Evolutionary conservation across 2,329 filamentous ascomycete species (phyloP), one percentile per base, ranked within the genome.

Genomic region (Verticillium albo-atrum): DNA sequence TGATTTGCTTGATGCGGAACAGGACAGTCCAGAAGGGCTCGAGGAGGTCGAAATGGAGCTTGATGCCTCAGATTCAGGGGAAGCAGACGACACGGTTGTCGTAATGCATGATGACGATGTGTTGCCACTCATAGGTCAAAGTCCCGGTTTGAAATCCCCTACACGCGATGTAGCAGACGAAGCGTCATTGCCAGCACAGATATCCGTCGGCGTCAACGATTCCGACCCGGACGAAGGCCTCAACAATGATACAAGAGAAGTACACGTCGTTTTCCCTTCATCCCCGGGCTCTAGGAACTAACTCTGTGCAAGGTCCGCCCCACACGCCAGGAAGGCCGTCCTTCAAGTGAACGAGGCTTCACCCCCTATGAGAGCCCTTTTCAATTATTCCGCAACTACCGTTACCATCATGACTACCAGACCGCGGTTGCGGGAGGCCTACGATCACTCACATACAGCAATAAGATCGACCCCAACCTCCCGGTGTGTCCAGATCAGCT

Each of bases 401-500:
- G 94, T 66, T 97, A 94, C 71, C 93, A 98, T 71, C 91, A 91
- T 32, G 80, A 84, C 56, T 98, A 88, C 75, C 78, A 81, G 64
- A 74, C 89, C 55, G 79, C 85, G 59, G 87, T 97, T 60, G 72
- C 85, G 59, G 89, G 88, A 63, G 94, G 94, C 51, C 89, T 92
- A 70, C 88, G 89, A 70, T 98, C 95, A 64, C 82, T 96, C 78
- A 98, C 93, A 51, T 98, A 94, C 77, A 97, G 91, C 77, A 91
- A 96, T 75, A 89, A 88, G 66, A 96, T 99, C 74, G 87, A 97
- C 71, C 81, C 87, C 26, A 81, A 85, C 62, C 87, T 84, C 66
- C 83, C 85, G 62, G 70, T 98, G 55, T 99, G 95, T 74, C 88
- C 86, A 37, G 89, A 85, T 68, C 91, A 96, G 73, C 77, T 90